phyloP scores from a whole-genome alignment of 331 rosid species.

The Quercus tomentella region DNA sequence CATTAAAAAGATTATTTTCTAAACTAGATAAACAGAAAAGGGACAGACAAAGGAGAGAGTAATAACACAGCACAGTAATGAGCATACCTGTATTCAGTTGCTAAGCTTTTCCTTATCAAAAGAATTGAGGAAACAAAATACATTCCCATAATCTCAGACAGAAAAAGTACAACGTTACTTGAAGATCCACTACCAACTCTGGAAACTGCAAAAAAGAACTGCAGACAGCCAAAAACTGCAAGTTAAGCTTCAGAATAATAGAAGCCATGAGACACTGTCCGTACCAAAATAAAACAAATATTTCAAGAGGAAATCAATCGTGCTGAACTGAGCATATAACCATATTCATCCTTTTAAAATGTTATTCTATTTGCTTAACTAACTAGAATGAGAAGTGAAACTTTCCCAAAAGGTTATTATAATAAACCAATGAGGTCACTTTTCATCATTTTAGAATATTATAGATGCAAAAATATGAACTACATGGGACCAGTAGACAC shows the following conservation, averaged over 20 bases:
- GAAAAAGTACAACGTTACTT: conserved; percentile 89
- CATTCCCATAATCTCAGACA: conserved; percentile 98
- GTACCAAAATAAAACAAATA: not conserved
- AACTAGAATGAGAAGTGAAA: not conserved
- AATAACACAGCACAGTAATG: not conserved
- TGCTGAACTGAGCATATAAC: not conserved
- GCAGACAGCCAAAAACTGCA: conserved; percentile 18
- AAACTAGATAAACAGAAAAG: no score
- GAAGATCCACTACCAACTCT: conserved; percentile 99
- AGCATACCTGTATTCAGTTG: conserved; percentile 90
- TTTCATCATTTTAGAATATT: not conserved
- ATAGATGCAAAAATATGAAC: not conserved
- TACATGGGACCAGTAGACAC: not conserved
- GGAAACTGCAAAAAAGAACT: conserved; percentile 99
- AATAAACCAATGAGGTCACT: not conserved
- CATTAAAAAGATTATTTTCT: no score
- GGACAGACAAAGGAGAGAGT: no score
- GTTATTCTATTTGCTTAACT: not conserved
- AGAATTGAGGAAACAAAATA: conserved; percentile 93
- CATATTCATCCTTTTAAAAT: not conserved
- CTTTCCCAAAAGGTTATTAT: not conserved
- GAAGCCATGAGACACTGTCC: not conserved
- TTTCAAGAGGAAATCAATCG: not conserved
- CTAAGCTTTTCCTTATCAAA: conserved; percentile 92
- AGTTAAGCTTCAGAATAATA: not conserved